Evolutionary conservation across 345 rosid genomes (phyloP).

Genomic region (Rhizophora mangle): DNA sequence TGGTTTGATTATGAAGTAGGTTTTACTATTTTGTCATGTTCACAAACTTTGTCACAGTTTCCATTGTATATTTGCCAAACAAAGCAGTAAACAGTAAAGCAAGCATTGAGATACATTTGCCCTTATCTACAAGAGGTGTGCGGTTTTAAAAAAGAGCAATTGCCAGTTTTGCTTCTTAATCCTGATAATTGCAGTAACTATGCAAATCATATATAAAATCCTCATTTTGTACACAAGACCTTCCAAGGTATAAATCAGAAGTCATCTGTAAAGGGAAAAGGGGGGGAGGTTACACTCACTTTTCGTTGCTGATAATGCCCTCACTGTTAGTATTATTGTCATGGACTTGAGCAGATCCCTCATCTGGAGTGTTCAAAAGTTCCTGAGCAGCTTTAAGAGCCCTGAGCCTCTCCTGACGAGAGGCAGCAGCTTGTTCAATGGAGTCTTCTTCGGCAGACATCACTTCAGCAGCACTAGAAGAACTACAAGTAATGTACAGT

Average conservation of each 20-base stretch:
- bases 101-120: too few species aligned
- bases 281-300: slow-evolving; percentile 14
- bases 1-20: too few species aligned
- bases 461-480: neutral
- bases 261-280: slow-evolving; percentile 2
- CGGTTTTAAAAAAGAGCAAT: neutral
- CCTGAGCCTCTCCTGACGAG: slow-evolving; percentile 70
- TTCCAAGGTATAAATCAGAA: slow-evolving; percentile 12
- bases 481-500: neutral
- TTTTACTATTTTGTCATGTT: too few species aligned
- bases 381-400: slow-evolving; percentile 81
- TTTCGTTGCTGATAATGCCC: slow-evolving; percentile 14
- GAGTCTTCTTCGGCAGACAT: slow-evolving; percentile 68
- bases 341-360: slow-evolving; percentile 33
- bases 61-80: too few species aligned
- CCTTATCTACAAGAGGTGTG: neutral
- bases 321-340: slow-evolving; percentile 20
- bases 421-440: slow-evolving; percentile 62
- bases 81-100: too few species aligned
- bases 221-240: too few species aligned
- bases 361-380: slow-evolving; percentile 46
- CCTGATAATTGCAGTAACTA: too few species aligned
- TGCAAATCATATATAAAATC: too few species aligned
- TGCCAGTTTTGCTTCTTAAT: neutral
- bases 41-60: too few species aligned